Evolutionary conservation across 257 asterid species (phyloP), one percentile per base, ranked within the genome.

Genomic region (Buddleja alternifolia): DNA sequence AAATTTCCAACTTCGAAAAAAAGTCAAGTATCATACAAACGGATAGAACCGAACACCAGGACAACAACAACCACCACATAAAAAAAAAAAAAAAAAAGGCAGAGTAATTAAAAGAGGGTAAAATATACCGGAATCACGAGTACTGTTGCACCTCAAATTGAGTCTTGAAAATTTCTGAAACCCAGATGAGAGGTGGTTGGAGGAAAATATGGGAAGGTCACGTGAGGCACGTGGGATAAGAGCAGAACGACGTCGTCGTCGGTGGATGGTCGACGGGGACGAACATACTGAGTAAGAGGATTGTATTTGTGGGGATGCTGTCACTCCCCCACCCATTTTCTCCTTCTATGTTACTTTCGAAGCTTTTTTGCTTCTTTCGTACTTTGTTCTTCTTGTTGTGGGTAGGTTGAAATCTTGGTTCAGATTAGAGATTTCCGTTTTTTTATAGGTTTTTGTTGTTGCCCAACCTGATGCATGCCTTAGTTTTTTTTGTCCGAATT

Each of bases 101-200:
- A 23, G 2, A 7, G 8, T 11, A 44, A 51, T 19, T 6, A 39
- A 10, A 15, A 36, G 12, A 10, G n/a, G n/a, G n/a, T n/a, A n/a
- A 64, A 9, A 17, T 10, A 53, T 79, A 77, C 84, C 85, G 9
- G 87, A 71, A 61, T 80, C 82, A 20, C 77, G 78, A 34, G 76
- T 73, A 32, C 76, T 44, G 57, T 66, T 77, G 76, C 87, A 77
- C 70, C 77, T 75, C 55, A 81, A 70, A 47, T 48, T 53, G 69
- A 77, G 23, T 66, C 73, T 69, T 2, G 74, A 75, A 59, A 63
- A 62, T 10, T 62, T 67, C 58, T 50, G 71, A 34, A 63, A 55
- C 65, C 74, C 60, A 48, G 47, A 24, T 19, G 69, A 53, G 60
- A 70, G 10, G 25, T 60, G 66, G 21, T 63, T 46, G 8, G 82